Evolutionary conservation across 805 yeast genomes (phyloP).

Genomic region (Wickerhamomyces pijperi): DNA sequence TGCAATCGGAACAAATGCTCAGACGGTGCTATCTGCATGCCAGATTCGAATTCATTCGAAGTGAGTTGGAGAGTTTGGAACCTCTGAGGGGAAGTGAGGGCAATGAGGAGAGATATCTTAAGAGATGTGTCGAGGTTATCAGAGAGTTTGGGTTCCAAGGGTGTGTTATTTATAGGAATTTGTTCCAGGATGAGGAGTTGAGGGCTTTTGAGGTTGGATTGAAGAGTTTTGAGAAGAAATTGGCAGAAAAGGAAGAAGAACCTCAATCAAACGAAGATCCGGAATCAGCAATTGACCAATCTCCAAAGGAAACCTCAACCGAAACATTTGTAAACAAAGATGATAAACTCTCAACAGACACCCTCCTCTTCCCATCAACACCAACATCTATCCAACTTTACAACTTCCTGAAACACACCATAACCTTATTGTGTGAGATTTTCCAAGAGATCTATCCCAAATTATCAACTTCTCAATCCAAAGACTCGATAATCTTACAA

Average conservation of each 20-base stretch:
- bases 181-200: slow-evolving; percentile 32
- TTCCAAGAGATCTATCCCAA: not conserved
- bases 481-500: slow-evolving; percentile 35
- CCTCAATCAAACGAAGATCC: too few species aligned
- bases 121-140: slow-evolving; percentile 71
- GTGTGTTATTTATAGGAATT: slow-evolving; percentile 50
- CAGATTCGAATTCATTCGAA: slow-evolving; percentile 53
- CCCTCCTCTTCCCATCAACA: not conserved
- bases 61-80: slow-evolving; percentile 43
- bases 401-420: not conserved
- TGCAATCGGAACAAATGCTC: slow-evolving; percentile 25
- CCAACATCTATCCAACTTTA: not conserved
- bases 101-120: slow-evolving; percentile 50
- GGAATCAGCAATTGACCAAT: not conserved
- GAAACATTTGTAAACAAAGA: too few species aligned
- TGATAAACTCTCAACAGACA: not conserved
- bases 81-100: slow-evolving; percentile 42
- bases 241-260: not conserved
- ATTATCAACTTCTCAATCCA: not conserved
- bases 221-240: not conserved
- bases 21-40: slow-evolving; percentile 56
- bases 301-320: too few species aligned
- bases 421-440: not conserved
- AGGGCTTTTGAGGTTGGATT: too few species aligned
- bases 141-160: slow-evolving; percentile 77